Conservation (phyloP, 176 grass and related monocot species). For the Musa troglodytarum region DNA sequence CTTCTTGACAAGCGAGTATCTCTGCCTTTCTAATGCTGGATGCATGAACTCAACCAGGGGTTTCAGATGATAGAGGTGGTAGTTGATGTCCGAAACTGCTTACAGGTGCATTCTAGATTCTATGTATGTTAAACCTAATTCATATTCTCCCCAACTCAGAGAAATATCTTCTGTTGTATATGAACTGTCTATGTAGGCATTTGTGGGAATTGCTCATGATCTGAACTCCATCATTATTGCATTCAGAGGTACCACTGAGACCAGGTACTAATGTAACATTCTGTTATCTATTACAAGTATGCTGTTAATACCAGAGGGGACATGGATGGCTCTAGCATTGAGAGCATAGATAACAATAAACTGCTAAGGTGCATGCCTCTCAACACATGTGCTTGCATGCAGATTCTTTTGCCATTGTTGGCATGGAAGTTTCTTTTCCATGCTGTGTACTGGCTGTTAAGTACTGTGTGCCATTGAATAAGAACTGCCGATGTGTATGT, state of each 20-base stretch:
- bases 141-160: too few relatives aligned
- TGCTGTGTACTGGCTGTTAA: too few relatives aligned
- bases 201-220: constrained; percentile 77
- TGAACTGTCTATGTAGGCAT: constrained; percentile 49
- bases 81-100: constrained; percentile 76
- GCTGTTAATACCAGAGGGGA: neutral
- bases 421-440: too few relatives aligned
- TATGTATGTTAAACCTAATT: neutral
- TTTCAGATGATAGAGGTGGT: constrained; percentile 87
- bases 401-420: too few relatives aligned
- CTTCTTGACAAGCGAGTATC: neutral
- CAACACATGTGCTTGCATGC: too few relatives aligned
- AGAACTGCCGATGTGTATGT: too few relatives aligned
- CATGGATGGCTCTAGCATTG: neutral
- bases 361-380: neutral
- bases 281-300: neutral
- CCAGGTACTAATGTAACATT: constrained; percentile 46
- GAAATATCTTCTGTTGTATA: neutral
- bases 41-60: constrained; percentile 30
- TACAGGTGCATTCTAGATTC: constrained; percentile 39
- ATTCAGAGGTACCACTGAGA: constrained; percentile 93
- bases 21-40: neutral
- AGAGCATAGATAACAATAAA: neutral
- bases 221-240: constrained; percentile 73
- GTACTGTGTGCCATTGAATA: too few relatives aligned